A percentile compares a stretch with the other conserved stretches of the same genome.
Conservation (phyloP, 2,329 filamentous ascomycete species). For the Colletotrichum echinochloae region DNA sequence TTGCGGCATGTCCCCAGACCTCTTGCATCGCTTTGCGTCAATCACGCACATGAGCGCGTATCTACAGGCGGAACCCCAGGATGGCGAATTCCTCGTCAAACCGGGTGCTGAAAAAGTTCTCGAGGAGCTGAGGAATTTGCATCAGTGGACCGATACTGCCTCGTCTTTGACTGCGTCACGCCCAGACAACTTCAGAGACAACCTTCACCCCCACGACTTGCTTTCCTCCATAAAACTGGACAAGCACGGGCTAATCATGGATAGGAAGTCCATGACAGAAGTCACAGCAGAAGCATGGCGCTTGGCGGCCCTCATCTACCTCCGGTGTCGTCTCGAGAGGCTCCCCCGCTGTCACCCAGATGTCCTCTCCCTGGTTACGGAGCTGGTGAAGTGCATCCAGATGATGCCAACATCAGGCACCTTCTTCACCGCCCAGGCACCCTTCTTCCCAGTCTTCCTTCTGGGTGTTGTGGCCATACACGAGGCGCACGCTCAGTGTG, state of each 20-base stretch:
- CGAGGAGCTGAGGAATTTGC: conserved; percentile 43
- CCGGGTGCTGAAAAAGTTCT: conserved; percentile 45
- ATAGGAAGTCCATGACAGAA: conserved; percentile 51
- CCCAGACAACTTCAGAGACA: conserved; percentile 5
- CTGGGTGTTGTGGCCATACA: conserved; percentile 52
- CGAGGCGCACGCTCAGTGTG: conserved; percentile 46
- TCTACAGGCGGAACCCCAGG: conserved; percentile 40
- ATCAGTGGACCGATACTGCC: conserved; percentile 30
- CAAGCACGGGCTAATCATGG: conserved; percentile 16
- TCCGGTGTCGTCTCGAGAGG: conserved; percentile 54
- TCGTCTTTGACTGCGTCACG: neutral
- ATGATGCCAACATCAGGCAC: conserved; percentile 57
- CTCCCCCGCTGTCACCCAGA: conserved; percentile 53
- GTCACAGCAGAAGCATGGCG: conserved; percentile 58
- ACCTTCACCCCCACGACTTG: neutral
- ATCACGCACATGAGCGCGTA: conserved; percentile 53
- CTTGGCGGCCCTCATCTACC: conserved; percentile 53
- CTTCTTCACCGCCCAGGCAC: conserved; percentile 56
- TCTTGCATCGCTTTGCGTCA: conserved; percentile 53
- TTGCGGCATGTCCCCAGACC: conserved; percentile 56
- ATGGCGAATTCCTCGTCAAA: conserved; percentile 6
- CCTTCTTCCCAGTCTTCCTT: conserved; percentile 56
- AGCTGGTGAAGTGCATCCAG: conserved; percentile 52
- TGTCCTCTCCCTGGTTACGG: conserved; percentile 48
- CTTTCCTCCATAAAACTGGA: conserved; percentile 10